A percentile compares a stretch with the other conserved stretches of the same genome.
Evolutionary conservation across 139 green algal species (phyloP).

Genomic region (Pseudopediastrum boryanum): DNA sequence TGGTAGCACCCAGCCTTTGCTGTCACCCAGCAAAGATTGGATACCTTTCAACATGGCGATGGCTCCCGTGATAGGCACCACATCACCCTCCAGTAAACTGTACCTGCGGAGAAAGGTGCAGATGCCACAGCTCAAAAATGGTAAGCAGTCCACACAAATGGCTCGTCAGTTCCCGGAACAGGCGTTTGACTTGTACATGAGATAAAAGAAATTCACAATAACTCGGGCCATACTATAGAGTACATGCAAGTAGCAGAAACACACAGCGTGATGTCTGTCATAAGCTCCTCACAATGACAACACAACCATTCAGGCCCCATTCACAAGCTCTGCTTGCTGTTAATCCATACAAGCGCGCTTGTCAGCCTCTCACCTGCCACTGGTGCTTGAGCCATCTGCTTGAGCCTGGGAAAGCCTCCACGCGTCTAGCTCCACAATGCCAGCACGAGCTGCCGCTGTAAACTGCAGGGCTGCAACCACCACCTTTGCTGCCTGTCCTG

Average conservation of each 20-base stretch:
- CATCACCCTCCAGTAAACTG: not conserved
- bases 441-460: conserved; percentile 9
- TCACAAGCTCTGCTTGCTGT: not conserved
- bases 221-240: not conserved
- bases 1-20: conserved; percentile 19
- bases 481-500: conserved; percentile 8
- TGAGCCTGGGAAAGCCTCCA: conserved; percentile 5
- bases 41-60: conserved; percentile 16
- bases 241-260: not conserved
- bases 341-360: not conserved
- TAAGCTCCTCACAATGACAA: not conserved
- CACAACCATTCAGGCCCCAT: not conserved
- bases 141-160: not conserved
- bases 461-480: conserved; percentile 16
- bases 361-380: not conserved
- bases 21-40: conserved; percentile 15
- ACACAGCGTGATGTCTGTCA: not conserved
- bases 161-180: not conserved
- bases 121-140: not conserved
- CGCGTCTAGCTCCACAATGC: conserved; percentile 19
- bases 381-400: not conserved
- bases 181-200: not conserved
- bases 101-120: not conserved
- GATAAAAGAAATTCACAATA: not conserved
- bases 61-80: conserved; percentile 2